phyloP scores from a whole-genome alignment of 208 protist species.

The Phytomonas francai region DNA sequence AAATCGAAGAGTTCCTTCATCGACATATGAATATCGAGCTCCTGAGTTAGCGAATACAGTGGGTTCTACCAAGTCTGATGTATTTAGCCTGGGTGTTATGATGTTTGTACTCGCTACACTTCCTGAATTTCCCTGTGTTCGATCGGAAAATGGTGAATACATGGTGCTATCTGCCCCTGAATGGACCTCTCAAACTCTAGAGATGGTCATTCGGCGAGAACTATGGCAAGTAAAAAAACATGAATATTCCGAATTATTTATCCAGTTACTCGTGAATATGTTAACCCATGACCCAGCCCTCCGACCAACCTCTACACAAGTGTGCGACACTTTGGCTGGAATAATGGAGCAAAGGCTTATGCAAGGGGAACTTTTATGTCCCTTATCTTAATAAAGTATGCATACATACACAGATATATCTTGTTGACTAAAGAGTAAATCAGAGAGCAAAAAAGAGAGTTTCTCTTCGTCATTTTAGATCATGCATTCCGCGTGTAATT shows the following conservation, averaged over 20 bases:
- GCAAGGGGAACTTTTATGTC: conserved; percentile 1
- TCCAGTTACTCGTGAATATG: conserved; percentile 60
- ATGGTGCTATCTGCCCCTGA: conserved; percentile 43
- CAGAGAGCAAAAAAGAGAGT: not conserved
- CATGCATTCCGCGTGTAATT: not conserved
- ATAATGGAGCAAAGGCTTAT: conserved; percentile 42
- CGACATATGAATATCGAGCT: conserved; percentile 78
- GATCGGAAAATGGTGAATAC: conserved; percentile 34
- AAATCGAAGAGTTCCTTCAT: conserved; percentile 20
- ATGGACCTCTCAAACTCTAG: conserved; percentile 41
- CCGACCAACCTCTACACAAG: conserved; percentile 31
- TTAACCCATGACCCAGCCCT: conserved; percentile 36
- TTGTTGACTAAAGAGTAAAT: not conserved
- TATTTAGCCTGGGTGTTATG: conserved; percentile 82
- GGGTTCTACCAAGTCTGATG: conserved; percentile 69
- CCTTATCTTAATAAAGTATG: conserved; percentile 2
- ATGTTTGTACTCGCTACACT: conserved; percentile 69
- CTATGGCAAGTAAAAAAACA: conserved; percentile 24
- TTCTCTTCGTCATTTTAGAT: not conserved
- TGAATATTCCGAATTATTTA: conserved; percentile 53
- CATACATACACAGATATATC: not conserved
- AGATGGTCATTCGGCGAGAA: conserved; percentile 34
- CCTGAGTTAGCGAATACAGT: conserved; percentile 40
- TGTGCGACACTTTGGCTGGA: conserved; percentile 30
- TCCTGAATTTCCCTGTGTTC: conserved; percentile 55